phyloP scores from a whole-genome alignment of 192 early-diverging fungal genomes.

The Phlyctochytrium planicorne region DNA sequence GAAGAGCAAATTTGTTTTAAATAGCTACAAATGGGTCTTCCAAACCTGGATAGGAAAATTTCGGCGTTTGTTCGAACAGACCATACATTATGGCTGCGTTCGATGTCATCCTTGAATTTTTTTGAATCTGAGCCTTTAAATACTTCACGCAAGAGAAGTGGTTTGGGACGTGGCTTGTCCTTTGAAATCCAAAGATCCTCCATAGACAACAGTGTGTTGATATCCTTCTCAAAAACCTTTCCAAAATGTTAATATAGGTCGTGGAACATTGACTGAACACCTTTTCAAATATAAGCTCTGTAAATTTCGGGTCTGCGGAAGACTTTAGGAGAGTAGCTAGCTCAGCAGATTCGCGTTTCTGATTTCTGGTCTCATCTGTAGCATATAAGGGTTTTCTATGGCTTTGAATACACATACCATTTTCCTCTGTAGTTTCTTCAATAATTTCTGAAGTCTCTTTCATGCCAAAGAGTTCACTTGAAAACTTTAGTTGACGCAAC shows the following conservation, averaged over 20 bases:
- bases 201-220: conserved; percentile 77
- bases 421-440: conserved; percentile 36
- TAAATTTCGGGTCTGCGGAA: conserved; percentile 6
- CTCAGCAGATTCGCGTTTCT: conserved; percentile 72
- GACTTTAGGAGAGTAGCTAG: conserved; percentile 41
- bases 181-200: conserved; percentile 86
- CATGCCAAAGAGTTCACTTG: conserved; percentile 75
- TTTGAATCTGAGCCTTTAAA: not conserved
- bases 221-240: conserved; percentile 83
- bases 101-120: conserved; percentile 24
- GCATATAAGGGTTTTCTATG: not conserved
- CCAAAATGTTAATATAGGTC: not conserved
- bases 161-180: conserved; percentile 63
- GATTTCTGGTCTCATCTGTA: conserved; percentile 73
- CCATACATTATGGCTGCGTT: conserved; percentile 70
- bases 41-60: conserved; percentile 75
- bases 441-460: conserved; percentile 50
- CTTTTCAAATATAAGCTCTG: conserved; percentile 44
- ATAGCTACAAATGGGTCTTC: too few species aligned
- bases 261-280: conserved; percentile 16
- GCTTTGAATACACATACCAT: conserved; percentile 39
- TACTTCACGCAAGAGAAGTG: conserved; percentile 51
- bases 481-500: conserved; percentile 3
- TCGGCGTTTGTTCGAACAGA: conserved; percentile 64
- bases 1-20: too few species aligned